Conservation (phyloP, 1,139 yeast genomes). For the Blastobotrys indianensis region DNA sequence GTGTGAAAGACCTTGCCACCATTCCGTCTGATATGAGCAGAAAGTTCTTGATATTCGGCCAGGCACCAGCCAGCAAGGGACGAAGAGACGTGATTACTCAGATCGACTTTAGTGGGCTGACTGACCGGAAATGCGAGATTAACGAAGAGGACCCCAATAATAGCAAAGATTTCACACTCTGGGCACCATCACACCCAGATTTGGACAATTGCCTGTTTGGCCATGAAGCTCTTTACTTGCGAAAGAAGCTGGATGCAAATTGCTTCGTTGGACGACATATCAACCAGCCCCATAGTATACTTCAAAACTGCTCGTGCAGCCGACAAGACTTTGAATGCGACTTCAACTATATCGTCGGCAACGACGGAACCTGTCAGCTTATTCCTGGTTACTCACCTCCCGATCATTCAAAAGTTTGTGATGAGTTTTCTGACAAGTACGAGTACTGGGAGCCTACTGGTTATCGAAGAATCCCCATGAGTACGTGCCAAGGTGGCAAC, state of each 20-base stretch:
- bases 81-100: slow-evolving; percentile 43
- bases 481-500: slow-evolving; percentile 70
- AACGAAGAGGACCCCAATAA: slow-evolving; percentile 52
- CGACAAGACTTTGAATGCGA: slow-evolving; percentile 94
- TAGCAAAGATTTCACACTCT: slow-evolving; percentile 69
- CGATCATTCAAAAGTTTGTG: slow-evolving; percentile 62
- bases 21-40: slow-evolving; percentile 86
- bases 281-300: slow-evolving; percentile 51
- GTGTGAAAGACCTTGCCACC: slow-evolving; percentile 71
- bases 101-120: slow-evolving; percentile 66
- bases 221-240: slow-evolving; percentile 70
- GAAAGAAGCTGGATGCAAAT: slow-evolving; percentile 59
- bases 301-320: slow-evolving; percentile 74
- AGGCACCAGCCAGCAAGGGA: slow-evolving; percentile 38
- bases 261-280: slow-evolving; percentile 69
- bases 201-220: slow-evolving; percentile 73
- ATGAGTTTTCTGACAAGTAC: slow-evolving; percentile 45
- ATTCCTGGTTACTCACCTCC: slow-evolving; percentile 65
- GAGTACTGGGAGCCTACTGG: slow-evolving; percentile 80
- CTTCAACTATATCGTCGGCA: slow-evolving; percentile 63
- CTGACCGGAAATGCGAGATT: slow-evolving; percentile 61
- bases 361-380: slow-evolving; percentile 82
- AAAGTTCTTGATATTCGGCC: slow-evolving; percentile 55
- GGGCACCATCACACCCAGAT: slow-evolving; percentile 72
- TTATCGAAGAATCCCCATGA: slow-evolving; percentile 64